Evolutionary conservation across 176 grass and related monocot species (phyloP), one percentile per base, ranked within the genome.

Genomic region (Cocos nucifera): DNA sequence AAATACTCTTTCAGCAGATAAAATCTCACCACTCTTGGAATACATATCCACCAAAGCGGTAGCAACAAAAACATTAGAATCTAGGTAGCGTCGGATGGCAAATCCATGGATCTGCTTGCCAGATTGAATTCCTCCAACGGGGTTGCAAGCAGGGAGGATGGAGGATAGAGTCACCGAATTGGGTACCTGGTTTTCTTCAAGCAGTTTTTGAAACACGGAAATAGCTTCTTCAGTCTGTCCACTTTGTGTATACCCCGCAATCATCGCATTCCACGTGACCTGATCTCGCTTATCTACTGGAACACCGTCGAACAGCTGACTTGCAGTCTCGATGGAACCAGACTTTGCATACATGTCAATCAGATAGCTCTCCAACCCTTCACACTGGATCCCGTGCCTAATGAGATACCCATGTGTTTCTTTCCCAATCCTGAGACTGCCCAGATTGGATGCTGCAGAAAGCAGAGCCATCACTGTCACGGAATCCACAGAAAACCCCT

Each of bases 341-440:
- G 92, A 91, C 61, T 88, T 97, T 51, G 92, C 66, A 72, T 97
- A 97, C 92, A 97, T 97, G 86, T 85, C 84, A 56, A 97, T 90
- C 16, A 91, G 74, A 71, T 97, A 97, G 68, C 92, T 97, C 63
- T 83, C 92, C 81, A 97, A 73, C 50, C 87, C 87, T 60, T 85
- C 87, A 3, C 58, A 78, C 50, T 91, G 59, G 27, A 91, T 78
- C 17, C 69, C 80, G 70, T 78, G 80, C 66, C 84, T 82, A 35
- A 91, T 63, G 30, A 91, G 78, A 75, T 88, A 97, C 39, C 84
- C 81, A 39, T 97, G 92, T 5, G 84, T 78, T 73, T 97, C 80
- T 55, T 78, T 91, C 25, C 92, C 92, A 12, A 97, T 82, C 35
- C 66, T 75, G 64, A 88, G 19, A 60, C 80, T 80, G 49, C 87